Evolutionary conservation across 441 rosid species (phyloP).

Genomic region (Eutrema salsugineum): DNA sequence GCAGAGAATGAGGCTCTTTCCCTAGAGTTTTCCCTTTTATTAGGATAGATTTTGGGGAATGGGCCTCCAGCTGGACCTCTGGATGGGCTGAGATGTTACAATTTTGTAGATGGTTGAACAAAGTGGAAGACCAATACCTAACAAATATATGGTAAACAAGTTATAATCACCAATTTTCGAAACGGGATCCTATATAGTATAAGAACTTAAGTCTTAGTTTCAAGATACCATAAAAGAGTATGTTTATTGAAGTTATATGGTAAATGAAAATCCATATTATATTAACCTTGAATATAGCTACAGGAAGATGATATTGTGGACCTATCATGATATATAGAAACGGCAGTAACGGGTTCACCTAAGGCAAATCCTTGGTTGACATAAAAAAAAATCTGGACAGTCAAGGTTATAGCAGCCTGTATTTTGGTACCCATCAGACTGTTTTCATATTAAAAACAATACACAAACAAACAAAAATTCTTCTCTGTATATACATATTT

Average conservation of each 20-base stretch:
- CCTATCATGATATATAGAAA: neutral
- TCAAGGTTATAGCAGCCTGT: neutral
- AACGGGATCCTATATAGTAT: neutral
- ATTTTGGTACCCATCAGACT: neutral
- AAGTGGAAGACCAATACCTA: neutral
- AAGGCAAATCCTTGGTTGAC: neutral
- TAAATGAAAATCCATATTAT: neutral
- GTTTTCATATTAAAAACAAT: neutral
- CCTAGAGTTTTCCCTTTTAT: too few relatives aligned
- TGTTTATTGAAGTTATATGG: neutral
- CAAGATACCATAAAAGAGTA: neutral
- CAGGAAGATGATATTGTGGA: neutral
- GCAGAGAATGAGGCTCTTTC: too few relatives aligned
- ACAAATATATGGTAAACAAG: neutral
- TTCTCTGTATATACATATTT: neutral
- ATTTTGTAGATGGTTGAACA: neutral
- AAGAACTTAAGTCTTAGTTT: neutral
- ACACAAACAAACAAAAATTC: too few relatives aligned
- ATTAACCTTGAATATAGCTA: neutral
- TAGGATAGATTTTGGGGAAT: too few relatives aligned
- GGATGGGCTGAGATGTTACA: too few relatives aligned
- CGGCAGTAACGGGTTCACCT: neutral
- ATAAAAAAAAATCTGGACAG: neutral
- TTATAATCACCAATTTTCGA: neutral
- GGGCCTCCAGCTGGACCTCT: too few relatives aligned